Base-by-base conservation (phyloP, 2,329 filamentous ascomycete species). In the Fusarium camptoceras region DNA sequence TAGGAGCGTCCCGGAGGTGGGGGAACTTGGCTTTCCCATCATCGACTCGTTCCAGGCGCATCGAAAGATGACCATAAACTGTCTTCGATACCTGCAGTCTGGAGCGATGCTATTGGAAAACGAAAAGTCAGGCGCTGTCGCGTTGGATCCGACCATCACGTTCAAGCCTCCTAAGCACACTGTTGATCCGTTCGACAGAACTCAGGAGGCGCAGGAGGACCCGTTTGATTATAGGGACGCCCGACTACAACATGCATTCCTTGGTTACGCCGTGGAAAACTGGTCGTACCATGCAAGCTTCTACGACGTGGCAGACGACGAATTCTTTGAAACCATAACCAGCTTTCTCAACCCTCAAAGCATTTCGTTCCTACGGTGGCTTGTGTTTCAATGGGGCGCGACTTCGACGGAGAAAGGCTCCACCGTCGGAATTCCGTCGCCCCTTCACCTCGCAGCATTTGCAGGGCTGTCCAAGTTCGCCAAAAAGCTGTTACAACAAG, bases 201-300 rank as follows among this genome's bases (percentile, higher is more conserved):
- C 2, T 37, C 18, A 7, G n/a, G 18, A 11, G 18, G 18, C 46
- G 3, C 34, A 50, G 20, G 5, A 34, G 1, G 67, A 70, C 24
- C 8, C 8, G 14, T 70, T 71, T 14, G 25, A 54, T 2, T 74
- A 74, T 27, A 55, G 47, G 11, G 31, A 67, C 4, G 72, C 72
- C 25, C 72, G 70, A 14, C n/a, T 74, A 3, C 49, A 16, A 3
- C 27, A 74, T 34, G 65, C 70, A 14, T 73, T 74, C 25, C 65
- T 74, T 2, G 24, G 48, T 11, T 74, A 74, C 24, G 70, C 70
- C 1, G 63, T 70, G 2, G 70, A 73, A 9, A 74, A 70, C 22
- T 74, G 72, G 72, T 34, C 70, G 3, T 68, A 73, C n/a, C 72
- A 74, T n/a, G 55, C 70, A 2, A 68, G 63, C 12, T 54, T 34